Evolutionary conservation across 2,329 filamentous ascomycete genomes (phyloP).

Genomic region (Neofusicoccum sp.): DNA sequence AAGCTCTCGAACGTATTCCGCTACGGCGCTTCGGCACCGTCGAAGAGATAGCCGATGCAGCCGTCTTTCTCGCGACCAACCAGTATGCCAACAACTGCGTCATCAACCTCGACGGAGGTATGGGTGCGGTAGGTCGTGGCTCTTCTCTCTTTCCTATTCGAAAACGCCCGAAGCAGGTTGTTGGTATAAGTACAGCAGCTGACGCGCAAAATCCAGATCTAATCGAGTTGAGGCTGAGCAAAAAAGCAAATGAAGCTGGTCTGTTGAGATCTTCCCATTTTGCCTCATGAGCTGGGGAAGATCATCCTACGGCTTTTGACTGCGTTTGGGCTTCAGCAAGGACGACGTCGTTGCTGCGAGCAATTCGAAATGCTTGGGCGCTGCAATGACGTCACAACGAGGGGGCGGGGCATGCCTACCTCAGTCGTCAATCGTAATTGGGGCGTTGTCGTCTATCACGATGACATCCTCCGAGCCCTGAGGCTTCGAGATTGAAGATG

Average conservation of each 20-base stretch:
- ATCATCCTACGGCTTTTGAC: not conserved
- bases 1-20: conserved; percentile 57
- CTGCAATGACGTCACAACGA: not conserved
- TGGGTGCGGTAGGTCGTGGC: conserved; percentile 57
- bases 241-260: not conserved
- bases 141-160: not conserved
- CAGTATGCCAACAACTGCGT: conserved; percentile 84
- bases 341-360: not conserved
- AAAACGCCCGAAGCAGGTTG: conserved; percentile 1
- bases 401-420: not conserved
- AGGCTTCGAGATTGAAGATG: conserved; percentile 21
- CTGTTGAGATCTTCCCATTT: not conserved
- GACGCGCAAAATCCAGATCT: conserved; percentile 7
- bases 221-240: not conserved
- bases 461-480: conserved; percentile 37
- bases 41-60: conserved; percentile 78
- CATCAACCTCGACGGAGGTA: conserved; percentile 79
- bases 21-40: conserved; percentile 63
- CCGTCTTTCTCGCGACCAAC: conserved; percentile 73
- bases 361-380: not conserved
- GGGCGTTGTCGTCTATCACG: conserved; percentile 32
- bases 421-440: conserved; percentile 37
- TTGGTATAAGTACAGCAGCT: conserved; percentile 10
- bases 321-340: conserved; percentile 1
- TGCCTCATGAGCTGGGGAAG: not conserved